Conservation (phyloP, 352 stramenopile genomes). For the Aphanomyces stellatus region DNA sequence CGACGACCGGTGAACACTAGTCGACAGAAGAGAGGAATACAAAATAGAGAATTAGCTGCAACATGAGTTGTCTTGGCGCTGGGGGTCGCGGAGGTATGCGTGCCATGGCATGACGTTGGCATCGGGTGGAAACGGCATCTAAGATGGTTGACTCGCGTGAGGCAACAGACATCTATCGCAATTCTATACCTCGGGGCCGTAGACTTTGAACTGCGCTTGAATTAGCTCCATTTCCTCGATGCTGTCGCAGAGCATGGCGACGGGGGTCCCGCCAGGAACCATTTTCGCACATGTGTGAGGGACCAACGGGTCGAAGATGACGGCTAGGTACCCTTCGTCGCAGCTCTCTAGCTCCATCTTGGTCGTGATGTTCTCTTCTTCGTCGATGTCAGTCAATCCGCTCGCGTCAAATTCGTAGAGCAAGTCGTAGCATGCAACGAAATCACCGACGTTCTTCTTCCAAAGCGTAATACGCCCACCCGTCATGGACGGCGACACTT, state of each 20-base stretch:
- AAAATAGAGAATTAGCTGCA: neutral
- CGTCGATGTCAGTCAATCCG: conserved; percentile 9
- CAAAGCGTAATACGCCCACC: conserved; percentile 8
- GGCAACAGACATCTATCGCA: neutral
- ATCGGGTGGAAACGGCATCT: too few species aligned
- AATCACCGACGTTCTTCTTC: neutral
- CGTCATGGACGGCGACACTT: conserved; percentile 16
- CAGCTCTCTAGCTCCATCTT: conserved; percentile 17
- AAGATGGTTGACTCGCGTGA: neutral
- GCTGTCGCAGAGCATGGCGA: neutral
- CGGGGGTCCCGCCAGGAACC: neutral
- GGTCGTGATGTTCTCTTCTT: neutral
- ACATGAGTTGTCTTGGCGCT: neutral
- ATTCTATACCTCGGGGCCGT: neutral
- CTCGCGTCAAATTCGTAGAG: conserved; percentile 13
- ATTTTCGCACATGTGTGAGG: neutral
- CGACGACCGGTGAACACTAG: too few species aligned
- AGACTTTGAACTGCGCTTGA: neutral
- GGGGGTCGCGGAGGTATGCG: conserved; percentile 5
- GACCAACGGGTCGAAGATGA: conserved; percentile 6
- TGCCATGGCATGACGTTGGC: conserved; percentile 13
- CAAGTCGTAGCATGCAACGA: conserved; percentile 11
- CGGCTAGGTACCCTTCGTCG: conserved; percentile 12
- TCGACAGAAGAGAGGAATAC: neutral
- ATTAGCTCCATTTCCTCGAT: neutral